Base-by-base conservation (phyloP, 805 yeast genomes). In the Candida sithepensis region DNA sequence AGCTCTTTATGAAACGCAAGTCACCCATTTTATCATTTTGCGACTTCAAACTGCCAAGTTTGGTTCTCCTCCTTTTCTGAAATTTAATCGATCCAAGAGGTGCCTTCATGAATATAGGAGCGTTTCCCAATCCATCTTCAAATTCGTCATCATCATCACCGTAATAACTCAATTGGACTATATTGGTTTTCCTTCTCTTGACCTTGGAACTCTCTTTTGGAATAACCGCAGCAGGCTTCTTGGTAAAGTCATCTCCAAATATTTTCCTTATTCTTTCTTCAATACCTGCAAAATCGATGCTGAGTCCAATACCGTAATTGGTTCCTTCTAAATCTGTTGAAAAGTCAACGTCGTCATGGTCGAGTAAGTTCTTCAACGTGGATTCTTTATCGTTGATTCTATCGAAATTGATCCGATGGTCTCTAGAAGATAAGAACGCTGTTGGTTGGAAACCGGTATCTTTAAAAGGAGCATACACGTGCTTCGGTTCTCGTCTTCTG, bases 351-450 rank as follows among this genome's bases (percentile, higher is more conserved):
- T 47, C 43, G 32, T 56, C 60, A 12, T 49, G 45, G 18, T 34
- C 38, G 18, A 34, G 8, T 16, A 56, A 45, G 3, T 19, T 20
- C 20, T 48, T 46, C 23, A 57, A 41, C 4, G 47, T 47, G 1
- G 46, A 30, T 6, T 44, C 39, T 4, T 48, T 33, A 41, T 57
- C 54, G 39, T 56, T 58, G 10, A 54, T 41, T 20, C 58, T 28
- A 12, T 47, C 49, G 39, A 58, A 58, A 34, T 58, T 58, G 36
- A 58, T 41, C 32, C 61, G 41, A 24, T 51, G 42, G 34, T 54
- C 42, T 34, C 48, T 42, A 4, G 55, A 41, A 4, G 61, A 58
- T 19, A 43, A 45, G 50, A 57, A 57, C 2, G 52, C 18, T 8
- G 43, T n/a, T 8, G 60, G 60, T 5, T 18, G 37, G 36, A 56